Percentiles rank a stretch among this genome's conserved stretches.
Evolutionary conservation across 2,329 filamentous ascomycete species (phyloP).

Genomic region (Talaromyces funiculosus): DNA sequence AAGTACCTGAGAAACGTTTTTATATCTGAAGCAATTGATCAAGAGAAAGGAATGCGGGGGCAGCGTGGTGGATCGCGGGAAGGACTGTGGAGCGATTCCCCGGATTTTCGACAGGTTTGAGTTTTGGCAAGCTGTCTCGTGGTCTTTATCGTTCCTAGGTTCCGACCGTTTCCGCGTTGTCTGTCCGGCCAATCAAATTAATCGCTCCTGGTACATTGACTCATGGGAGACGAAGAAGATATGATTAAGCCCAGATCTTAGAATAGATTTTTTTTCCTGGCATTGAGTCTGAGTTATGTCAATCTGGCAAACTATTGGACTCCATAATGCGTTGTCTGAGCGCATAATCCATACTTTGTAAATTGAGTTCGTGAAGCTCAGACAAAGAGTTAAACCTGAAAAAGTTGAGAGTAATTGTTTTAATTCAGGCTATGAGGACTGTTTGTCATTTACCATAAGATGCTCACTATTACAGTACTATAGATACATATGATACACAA

Average conservation of each 20-base stretch:
- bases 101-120: conserved; percentile 4
- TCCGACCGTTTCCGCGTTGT: background rate
- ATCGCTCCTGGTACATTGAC: background rate
- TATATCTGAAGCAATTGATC: background rate
- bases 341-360: background rate
- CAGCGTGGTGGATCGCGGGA: conserved; percentile 4
- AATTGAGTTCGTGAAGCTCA: background rate
- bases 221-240: background rate
- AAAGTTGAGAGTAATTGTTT: background rate
- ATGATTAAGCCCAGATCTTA: too few species aligned
- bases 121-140: background rate
- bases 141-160: background rate
- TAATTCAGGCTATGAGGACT: background rate
- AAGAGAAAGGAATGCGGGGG: background rate
- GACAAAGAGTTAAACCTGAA: background rate
- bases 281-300: background rate
- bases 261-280: too few species aligned
- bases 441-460: background rate
- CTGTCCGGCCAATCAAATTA: background rate
- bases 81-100: conserved; percentile 1
- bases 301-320: background rate
- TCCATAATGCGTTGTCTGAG: background rate
- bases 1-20: background rate
- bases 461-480: background rate
- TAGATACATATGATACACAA: background rate